phyloP scores from a whole-genome alignment of 148 eudicot species.

The Tetragonia tetragonoides region DNA sequence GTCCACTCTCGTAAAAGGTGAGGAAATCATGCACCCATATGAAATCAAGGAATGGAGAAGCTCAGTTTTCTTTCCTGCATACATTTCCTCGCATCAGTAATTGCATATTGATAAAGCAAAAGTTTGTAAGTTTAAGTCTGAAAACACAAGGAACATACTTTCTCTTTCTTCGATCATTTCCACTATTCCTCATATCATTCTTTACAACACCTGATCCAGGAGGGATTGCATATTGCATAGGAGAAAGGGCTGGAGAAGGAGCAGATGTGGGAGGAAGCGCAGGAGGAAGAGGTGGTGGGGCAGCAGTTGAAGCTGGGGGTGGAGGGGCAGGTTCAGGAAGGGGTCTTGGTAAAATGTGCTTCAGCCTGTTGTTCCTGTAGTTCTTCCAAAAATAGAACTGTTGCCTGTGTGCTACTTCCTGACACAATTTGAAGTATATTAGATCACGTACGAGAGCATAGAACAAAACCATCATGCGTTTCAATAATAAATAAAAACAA shows the following conservation, averaged over 20 bases:
- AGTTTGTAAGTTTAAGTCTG: background rate
- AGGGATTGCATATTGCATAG: slow-evolving; percentile 73
- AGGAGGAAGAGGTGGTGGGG: slow-evolving; percentile 50
- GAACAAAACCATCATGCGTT: background rate
- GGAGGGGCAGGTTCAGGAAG: slow-evolving; percentile 72
- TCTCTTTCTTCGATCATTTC: slow-evolving; percentile 54
- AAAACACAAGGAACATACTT: slow-evolving; percentile 44
- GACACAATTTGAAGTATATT: slow-evolving; percentile 16
- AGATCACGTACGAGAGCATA: slow-evolving; percentile 1
- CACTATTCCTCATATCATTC: slow-evolving; percentile 51
- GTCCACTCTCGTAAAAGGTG: slow-evolving; percentile 8
- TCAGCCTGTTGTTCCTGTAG: slow-evolving; percentile 85
- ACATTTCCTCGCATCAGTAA: background rate
- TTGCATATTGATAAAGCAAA: background rate
- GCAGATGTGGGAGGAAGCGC: slow-evolving; percentile 42
- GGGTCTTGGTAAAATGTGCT: slow-evolving; percentile 87
- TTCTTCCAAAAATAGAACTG: slow-evolving; percentile 95
- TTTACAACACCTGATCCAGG: slow-evolving; percentile 50
- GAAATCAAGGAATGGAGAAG: background rate
- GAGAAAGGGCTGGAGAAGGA: slow-evolving; percentile 65
- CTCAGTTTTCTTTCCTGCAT: slow-evolving; percentile 26
- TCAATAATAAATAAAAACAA: background rate
- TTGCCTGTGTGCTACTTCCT: slow-evolving; percentile 96
- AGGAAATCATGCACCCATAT: background rate
- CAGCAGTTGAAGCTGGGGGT: slow-evolving; percentile 39